Percentiles rank a stretch among this genome's conserved stretches.
Conservation (phyloP, 805 yeast genomes). For the Kodamaea hsintzibuensis region DNA sequence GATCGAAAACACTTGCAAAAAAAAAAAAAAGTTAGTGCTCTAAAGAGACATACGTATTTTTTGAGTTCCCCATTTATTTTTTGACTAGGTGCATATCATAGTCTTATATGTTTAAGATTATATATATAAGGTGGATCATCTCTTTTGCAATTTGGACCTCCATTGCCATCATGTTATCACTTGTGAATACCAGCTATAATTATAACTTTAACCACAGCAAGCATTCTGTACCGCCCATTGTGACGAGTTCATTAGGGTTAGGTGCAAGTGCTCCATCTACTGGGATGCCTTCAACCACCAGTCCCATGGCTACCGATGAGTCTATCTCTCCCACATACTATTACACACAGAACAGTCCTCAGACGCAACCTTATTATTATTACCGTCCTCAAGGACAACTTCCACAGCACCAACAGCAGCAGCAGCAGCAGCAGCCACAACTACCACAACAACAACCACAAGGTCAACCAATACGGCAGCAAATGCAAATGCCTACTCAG, state of each 20-base stretch:
- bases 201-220: constrained; percentile 1
- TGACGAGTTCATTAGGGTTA: not conserved
- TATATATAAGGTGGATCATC: not conserved
- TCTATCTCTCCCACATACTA: constrained; percentile 7
- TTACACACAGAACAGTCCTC: constrained; percentile 5
- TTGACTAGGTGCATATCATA: not conserved
- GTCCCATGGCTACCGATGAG: not conserved
- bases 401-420: constrained; percentile 2
- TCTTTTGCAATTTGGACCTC: not conserved
- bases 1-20: not conserved
- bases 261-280: not conserved
- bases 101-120: not conserved
- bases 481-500: not conserved
- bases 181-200: constrained; percentile 6
- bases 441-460: not conserved
- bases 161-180: not conserved
- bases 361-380: constrained; percentile 8
- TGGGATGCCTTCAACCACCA: not conserved
- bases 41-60: not conserved
- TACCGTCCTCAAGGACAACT: not conserved
- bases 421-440: not conserved
- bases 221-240: constrained; percentile 8
- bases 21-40: constrained; percentile 2
- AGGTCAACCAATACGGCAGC: not conserved
- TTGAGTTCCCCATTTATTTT: not conserved